Conservation (phyloP, 768 basidiomycete species). For the Roridomyces roridus region DNA sequence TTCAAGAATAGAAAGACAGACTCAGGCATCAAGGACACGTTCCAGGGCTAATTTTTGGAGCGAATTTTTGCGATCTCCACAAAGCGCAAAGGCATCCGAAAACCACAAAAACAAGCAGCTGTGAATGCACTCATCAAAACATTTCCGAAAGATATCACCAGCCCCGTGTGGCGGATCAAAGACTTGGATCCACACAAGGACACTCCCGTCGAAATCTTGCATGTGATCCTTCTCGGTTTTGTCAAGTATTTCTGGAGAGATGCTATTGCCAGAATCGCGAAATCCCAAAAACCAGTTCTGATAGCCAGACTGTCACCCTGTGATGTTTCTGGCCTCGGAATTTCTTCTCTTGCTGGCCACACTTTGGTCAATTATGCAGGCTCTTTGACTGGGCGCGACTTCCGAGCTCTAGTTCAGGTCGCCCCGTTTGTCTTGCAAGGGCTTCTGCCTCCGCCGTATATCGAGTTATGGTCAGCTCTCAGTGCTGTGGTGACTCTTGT, state of each 20-base stretch:
- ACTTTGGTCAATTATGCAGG: constrained; percentile 45
- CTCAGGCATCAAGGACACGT: constrained; percentile 41
- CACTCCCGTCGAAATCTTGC: constrained; percentile 52
- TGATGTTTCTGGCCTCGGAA: constrained; percentile 39
- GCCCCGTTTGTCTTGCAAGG: constrained; percentile 45
- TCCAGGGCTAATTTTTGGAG: constrained; percentile 33
- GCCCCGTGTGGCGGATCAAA: constrained; percentile 42
- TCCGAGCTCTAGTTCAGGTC: constrained; percentile 38
- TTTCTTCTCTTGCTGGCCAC: constrained; percentile 33
- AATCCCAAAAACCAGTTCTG: constrained; percentile 32
- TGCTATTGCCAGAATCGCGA: constrained; percentile 31
- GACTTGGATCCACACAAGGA: constrained; percentile 49
- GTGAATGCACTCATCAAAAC: constrained; percentile 8
- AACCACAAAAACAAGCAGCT: constrained; percentile 20
- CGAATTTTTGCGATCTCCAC: constrained; percentile 27
- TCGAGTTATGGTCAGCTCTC: constrained; percentile 40
- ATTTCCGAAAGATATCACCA: constrained; percentile 31
- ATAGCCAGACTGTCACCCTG: constrained; percentile 32
- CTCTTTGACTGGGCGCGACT: constrained; percentile 43
- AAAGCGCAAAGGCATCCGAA: constrained; percentile 1
- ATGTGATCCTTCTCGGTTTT: constrained; percentile 50
- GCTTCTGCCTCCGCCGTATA: constrained; percentile 33
- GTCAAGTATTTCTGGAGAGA: constrained; percentile 58
- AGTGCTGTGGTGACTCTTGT: constrained; percentile 40
- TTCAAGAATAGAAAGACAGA: constrained; percentile 29